Base-by-base conservation (phyloP, 345 rosid genomes). In the Pseudoturritis turrita region DNA sequence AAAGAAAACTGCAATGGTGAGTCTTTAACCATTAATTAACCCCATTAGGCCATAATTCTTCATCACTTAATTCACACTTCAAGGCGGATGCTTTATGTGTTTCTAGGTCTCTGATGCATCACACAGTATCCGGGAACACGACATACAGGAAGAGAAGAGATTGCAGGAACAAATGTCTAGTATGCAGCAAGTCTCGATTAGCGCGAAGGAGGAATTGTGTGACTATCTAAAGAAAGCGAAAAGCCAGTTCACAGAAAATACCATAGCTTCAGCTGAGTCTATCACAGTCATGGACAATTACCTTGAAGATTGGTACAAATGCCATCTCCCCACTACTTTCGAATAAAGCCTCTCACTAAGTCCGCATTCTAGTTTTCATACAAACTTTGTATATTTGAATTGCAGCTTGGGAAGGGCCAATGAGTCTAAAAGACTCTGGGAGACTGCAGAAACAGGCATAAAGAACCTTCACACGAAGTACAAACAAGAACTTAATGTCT, bases 91-190 rank as follows among this genome's bases (percentile, higher is more conserved):
- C 44, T 46, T 68, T 72, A 65, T 31, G 8, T 62, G 21, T 65
- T 69, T 44, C 35, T 55, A 91, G 98, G 88, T 94, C 44, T 76
- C 84, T 14, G 85, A 88, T 77, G 90, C 86, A 62, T 81, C 96
- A 70, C 79, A 73, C 23, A 69, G 56, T 62, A 81, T 89, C 74
- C 72, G 77, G 5, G 85, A 83, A 35, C 66, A 75, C 4, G 79
- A 52, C 60, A 35, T 66, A 15, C 80, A 73, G 12, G 92, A 89
- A 71, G 82, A 78, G 33, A 83, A 79, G 76, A 79, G 59, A 81
- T 56, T 94, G 78, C 85, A 81, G 65, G 79, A 70, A 45, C 88
- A 85, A 51, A 83, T 86, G 75, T 82, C 72, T 62, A 25, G 71
- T 81, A 77, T 91, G 79, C 92, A 89, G 73, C 83, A 88, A 62